These are phyloP conservation scores for Castanea crenata DNA, from an alignment of 306 rosid species.

Conservation along the genomic window DNA sequence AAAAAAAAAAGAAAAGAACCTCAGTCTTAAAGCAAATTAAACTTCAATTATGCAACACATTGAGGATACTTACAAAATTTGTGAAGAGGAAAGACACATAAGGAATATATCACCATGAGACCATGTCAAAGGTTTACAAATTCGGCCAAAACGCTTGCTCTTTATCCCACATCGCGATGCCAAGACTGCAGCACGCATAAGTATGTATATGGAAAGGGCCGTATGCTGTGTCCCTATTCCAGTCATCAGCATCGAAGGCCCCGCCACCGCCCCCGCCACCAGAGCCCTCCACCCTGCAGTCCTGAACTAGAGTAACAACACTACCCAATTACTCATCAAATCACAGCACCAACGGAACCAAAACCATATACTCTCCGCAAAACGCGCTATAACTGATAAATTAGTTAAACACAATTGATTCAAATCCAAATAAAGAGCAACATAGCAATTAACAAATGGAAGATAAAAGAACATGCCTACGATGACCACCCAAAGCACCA, in stretches of 20 bases:
- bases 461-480: conserved; percentile 66
- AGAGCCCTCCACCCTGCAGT: conserved; percentile 94
- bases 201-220: conserved; percentile 88
- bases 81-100: conserved; percentile 94
- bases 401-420: neutral
- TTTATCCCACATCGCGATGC: conserved; percentile 95
- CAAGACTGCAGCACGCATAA: conserved; percentile 90
- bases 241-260: conserved; percentile 87
- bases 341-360: conserved; percentile 4
- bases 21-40: neutral
- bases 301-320: conserved; percentile 57
- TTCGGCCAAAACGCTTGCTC: conserved; percentile 76
- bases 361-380: neutral
- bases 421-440: neutral
- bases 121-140: conserved; percentile 97
- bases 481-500: conserved; percentile 73
- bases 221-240: conserved; percentile 84
- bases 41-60: neutral
- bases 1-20: neutral
- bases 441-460: conserved; percentile 4
- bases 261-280: conserved; percentile 91
- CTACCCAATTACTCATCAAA: conserved; percentile 20
- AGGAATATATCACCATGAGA: conserved; percentile 93
- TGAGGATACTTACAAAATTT: conserved; percentile 68
- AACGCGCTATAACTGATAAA: neutral